These are phyloP conservation scores for Solanum pinnatisectum DNA, from an alignment of 257 asterid genomes.

Conservation along the genomic window DNA sequence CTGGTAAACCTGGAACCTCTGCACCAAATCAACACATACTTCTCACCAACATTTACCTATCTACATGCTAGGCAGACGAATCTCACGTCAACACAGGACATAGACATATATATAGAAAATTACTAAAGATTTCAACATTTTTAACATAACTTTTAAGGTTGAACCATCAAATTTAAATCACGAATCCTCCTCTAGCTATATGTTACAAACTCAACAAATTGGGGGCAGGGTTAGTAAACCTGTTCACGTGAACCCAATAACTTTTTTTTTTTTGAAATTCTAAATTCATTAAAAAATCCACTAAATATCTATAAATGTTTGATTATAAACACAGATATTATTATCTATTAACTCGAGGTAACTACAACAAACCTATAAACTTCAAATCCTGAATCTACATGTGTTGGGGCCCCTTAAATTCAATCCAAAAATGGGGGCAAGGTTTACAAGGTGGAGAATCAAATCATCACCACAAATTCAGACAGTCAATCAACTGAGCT, in stretches of 20 bases:
- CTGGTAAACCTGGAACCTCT: constrained; percentile 75
- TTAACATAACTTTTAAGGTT: neutral
- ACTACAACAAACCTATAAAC: neutral
- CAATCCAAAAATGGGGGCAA: neutral
- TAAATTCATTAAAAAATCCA: neutral
- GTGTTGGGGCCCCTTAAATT: neutral
- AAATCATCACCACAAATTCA: neutral
- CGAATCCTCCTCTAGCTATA: neutral
- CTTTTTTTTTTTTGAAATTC: neutral
- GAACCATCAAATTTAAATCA: neutral
- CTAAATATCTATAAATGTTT: neutral
- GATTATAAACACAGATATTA: neutral
- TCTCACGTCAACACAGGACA: neutral
- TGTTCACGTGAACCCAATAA: neutral
- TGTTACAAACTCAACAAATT: neutral
- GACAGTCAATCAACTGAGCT: neutral
- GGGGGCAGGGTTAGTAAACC: neutral
- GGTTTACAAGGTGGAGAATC: neutral
- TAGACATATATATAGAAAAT: neutral
- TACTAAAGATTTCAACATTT: neutral
- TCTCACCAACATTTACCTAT: neutral
- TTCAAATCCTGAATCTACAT: neutral
- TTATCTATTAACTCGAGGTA: neutral
- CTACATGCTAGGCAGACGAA: neutral
- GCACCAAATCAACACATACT: constrained; percentile 22